Base-by-base conservation (phyloP, 352 stramenopile species). In the Globisporangium ultimum region DNA sequence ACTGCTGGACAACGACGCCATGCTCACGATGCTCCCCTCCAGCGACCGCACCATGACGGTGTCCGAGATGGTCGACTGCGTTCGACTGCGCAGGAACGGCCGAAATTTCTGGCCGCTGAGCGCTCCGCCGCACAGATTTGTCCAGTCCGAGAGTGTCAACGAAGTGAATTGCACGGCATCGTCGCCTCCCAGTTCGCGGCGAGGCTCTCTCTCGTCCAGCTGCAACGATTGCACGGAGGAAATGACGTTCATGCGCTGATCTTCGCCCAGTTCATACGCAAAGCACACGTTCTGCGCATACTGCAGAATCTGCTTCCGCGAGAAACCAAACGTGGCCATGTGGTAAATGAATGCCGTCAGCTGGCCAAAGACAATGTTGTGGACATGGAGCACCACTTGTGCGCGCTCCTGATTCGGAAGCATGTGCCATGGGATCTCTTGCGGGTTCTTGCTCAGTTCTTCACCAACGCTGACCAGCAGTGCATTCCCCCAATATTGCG, bases 361-460 rank as follows among this genome's bases (percentile, higher is more conserved):
- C 64, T 94, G 85, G 7, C 82, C 85, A 62, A 85, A 91, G 0
- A 94, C 78, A 28, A 89, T 62, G 57, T 91, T 89, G 70, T 94
- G 85, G 13, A 92, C 71, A 6, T 85, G 69, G 9, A 92, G 55
- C 32, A 94, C 83, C 34, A 89, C 77, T 61, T 88, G 74, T n/a
- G 72, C 66, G 9, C 85, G 83, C 34, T 92, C 82, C 32, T 69
- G 48, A 24, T 71, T 68, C 1, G 70, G 28, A 11, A 89, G 63
- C 24, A 83, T 83, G 64, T 91, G 88, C 85, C 85, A 94, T 22
- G 80, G 71, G 32, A 55, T 73, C 17, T 84, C 76, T 22, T 76
- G 73, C 20, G 81, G 74, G 41, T 76, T 77, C 57, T 88, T 88
- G 60, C 79, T 91, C 14, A 94, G 69, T 50, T 94, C 85, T 57